These are phyloP conservation scores for Botrytis fragariae DNA, from an alignment of 2,329 filamentous ascomycete species.

Conservation along the genomic window DNA sequence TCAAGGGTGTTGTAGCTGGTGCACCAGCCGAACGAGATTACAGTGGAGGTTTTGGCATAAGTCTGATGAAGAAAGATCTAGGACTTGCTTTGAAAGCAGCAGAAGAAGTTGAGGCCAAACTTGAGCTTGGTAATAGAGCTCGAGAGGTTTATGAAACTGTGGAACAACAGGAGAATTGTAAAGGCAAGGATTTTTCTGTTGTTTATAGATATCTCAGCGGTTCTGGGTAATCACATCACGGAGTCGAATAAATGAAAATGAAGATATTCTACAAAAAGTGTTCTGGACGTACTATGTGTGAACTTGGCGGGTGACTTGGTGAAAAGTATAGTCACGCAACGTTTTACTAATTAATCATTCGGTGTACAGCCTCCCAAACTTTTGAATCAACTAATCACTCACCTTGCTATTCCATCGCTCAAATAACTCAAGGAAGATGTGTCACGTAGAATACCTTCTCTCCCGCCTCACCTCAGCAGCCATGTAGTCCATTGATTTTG, in stretches of 20 bases:
- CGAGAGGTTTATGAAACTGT: conserved; percentile 66
- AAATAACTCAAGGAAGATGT: not conserved
- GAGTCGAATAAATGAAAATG: not conserved
- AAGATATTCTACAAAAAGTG: not conserved
- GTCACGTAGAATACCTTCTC: not conserved
- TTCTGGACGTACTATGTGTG: not conserved
- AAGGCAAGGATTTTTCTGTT: conserved; percentile 76
- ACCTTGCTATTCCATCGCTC: not conserved
- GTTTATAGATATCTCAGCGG: conserved; percentile 68
- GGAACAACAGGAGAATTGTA: conserved; percentile 58
- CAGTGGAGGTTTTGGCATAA: conserved; percentile 71
- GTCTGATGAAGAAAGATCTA: conserved; percentile 79
- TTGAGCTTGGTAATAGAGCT: conserved; percentile 63
- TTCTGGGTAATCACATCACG: conserved; percentile 18
- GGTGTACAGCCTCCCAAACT: not conserved
- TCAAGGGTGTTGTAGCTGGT: conserved; percentile 75
- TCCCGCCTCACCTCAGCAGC: not conserved
- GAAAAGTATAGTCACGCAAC: not conserved
- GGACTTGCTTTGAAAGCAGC: conserved; percentile 71
- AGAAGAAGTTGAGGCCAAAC: conserved; percentile 60
- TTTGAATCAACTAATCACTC: not conserved
- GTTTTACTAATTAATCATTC: not conserved
- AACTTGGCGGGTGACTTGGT: not conserved
- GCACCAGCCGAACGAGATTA: conserved; percentile 77
- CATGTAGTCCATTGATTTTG: not conserved